These are phyloP conservation scores for Raddia distichophylla DNA, from an alignment of 176 grass and related monocot species.

Conservation along the genomic window DNA sequence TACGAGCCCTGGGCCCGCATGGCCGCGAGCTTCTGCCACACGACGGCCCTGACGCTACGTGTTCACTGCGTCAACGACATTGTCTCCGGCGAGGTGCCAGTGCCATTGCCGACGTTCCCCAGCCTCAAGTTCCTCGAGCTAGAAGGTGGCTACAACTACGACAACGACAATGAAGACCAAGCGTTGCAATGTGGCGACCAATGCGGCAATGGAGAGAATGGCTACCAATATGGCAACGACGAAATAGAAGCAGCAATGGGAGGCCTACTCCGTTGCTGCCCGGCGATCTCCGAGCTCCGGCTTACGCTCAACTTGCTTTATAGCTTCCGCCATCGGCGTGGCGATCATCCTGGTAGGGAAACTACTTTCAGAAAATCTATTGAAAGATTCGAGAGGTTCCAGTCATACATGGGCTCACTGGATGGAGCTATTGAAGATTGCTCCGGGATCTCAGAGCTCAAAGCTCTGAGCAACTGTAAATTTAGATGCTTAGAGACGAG, in stretches of 20 bases:
- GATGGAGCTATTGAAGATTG: background rate
- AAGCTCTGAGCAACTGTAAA: background rate
- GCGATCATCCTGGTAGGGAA: too few relatives aligned
- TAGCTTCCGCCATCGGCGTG: background rate
- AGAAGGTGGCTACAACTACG: background rate
- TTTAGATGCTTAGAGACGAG: background rate
- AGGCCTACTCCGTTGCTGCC: background rate
- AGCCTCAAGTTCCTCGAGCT: constrained; percentile 21
- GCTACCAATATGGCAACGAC: background rate
- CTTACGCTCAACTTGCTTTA: background rate
- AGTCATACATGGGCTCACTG: too few relatives aligned
- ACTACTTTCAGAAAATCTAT: too few relatives aligned
- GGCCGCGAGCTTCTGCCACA: background rate
- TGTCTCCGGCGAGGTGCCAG: background rate
- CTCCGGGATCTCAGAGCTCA: background rate
- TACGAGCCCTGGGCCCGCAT: background rate
- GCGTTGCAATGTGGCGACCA: too few relatives aligned
- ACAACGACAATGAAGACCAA: too few relatives aligned
- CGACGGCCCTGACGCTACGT: background rate
- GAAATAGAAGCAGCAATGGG: background rate
- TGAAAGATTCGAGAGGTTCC: background rate
- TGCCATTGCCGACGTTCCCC: background rate
- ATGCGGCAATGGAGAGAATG: too few relatives aligned
- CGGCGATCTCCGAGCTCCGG: background rate
- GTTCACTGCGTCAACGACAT: background rate